Evolutionary conservation across 345 rosid species (phyloP), one percentile per base, ranked within the genome.

Genomic region (Fremontodendron californicum): DNA sequence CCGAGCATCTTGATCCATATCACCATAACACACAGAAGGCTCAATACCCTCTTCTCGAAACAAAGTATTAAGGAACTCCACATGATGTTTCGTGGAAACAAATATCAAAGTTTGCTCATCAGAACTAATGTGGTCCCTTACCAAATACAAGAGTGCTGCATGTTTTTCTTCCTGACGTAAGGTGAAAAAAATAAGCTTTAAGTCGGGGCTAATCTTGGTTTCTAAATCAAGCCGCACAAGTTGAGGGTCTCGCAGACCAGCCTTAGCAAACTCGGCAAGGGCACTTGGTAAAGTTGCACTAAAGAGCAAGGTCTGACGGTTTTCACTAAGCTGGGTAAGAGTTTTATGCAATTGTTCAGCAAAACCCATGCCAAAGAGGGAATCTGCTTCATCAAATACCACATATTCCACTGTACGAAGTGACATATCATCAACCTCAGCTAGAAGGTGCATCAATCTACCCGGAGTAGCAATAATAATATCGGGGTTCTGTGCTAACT

Each of bases 211-310:
- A 81, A 96, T 96, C 90, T 87, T 93, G 72, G 90, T 90, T 37
- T 96, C 99, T 46, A 96, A 74, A 81, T 96, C 99, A 80, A 96
- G 87, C 46, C 99, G 85, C 75, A 96, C 97, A 71, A 96, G 94
- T 81, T 90, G 93, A 77, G 99, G 99, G 79, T 96, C 98, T 46
- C 90, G 90, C 69, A 96, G 82, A 64, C 99, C 98, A 46, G 99
- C 99, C 83, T 86, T 89, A 10, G 98, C 98, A 81, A 96, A 96
- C 76, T 96, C 99, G 23, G 98, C 99, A 71, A 96, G 96, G 0
- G 98, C 99, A 85, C 98, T 96, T 0, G 98, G 99, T 79, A 96
- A 82, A 6, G 98, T 96, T 18, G 99, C 99, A 83, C 98, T 92
- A 79, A 96, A 96, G 60, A 93, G 98, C 87, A 96, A 82, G 18